These are phyloP conservation scores for Ustanciosporium gigantosporum DNA, from an alignment of 1,284 basidiomycete species.

Conservation along the genomic window DNA sequence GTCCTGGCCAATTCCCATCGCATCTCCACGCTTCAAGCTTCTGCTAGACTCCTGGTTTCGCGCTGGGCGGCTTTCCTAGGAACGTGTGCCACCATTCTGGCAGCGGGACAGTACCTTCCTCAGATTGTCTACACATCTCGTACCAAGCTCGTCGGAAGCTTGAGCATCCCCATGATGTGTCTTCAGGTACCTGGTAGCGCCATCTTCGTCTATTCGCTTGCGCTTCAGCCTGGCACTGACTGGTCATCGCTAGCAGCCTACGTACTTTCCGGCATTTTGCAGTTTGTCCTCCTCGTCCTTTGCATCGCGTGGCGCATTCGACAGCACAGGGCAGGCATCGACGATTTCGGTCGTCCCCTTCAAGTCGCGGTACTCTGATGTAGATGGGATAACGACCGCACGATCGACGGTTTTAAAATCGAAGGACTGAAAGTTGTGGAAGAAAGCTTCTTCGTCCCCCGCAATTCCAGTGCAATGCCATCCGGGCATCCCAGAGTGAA, in stretches of 20 bases:
- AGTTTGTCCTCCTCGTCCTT: conserved; percentile 72
- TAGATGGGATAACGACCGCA: no score
- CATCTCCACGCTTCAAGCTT: conserved; percentile 19
- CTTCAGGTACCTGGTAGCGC: conserved; percentile 90
- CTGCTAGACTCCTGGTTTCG: conserved; percentile 45
- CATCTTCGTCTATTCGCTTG: conserved; percentile 76
- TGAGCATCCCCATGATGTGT: conserved; percentile 91
- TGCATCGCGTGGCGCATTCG: conserved; percentile 61
- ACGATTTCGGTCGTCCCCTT: conserved; percentile 86
- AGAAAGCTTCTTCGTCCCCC: no score
- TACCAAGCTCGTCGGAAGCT: conserved; percentile 80
- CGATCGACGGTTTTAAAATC: no score
- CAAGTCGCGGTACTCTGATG: conserved; percentile 28
- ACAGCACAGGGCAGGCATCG: conserved; percentile 76
- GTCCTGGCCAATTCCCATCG: conserved; percentile 5
- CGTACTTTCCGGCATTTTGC: conserved; percentile 82
- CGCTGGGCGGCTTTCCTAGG: conserved; percentile 85
- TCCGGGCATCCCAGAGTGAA: no score
- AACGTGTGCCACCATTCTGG: conserved; percentile 76
- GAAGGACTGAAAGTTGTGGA: no score
- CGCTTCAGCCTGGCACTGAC: conserved; percentile 51
- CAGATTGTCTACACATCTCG: conserved; percentile 81
- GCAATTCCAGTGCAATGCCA: no score
- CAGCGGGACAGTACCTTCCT: conserved; percentile 82
- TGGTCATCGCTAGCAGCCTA: conserved; percentile 65